Evolutionary conservation across 2,329 filamentous ascomycete species (phyloP), one percentile per base, ranked within the genome.

Genomic region (Neofusicoccum parvum): DNA sequence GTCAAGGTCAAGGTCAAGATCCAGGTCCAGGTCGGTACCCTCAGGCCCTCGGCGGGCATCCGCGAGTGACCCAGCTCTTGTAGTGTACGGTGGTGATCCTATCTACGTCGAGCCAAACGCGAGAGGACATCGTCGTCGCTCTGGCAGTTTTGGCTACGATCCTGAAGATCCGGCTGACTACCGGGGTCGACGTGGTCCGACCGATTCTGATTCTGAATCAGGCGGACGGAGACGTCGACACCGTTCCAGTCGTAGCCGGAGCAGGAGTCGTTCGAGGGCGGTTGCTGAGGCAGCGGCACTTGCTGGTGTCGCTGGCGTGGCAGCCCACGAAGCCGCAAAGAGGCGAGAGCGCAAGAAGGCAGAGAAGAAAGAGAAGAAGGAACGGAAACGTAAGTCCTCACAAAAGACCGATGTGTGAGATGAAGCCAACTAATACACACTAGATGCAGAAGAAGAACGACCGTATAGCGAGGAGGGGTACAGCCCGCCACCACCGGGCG

Each of bases 21-120:
- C 76, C 69, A 80, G 82, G 69, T 84, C 82, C 71, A 78, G 76
- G 75, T 79, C 76, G 71, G 75, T 77, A 73, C 75, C 72, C 68
- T 81, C 80, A 65, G 75, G 80, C 81, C 70, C 80, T 72, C 73
- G 77, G 75, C 74, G 75, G 67, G 73, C 76, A 69, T 78, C 82
- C 71, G 75, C 78, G 68, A 80, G 79, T 77, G 79, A 83, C 72
- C 78, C 79, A 72, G 82, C 80, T 67, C 76, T 89, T 75, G 87
- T 89, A 77, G 87, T 88, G 74, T 89, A 90, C 74, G 87, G 87
- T 69, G 82, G 84, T 72, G 84, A 86, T 72, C 87, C 87, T 7
- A 85, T 89, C 64, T 83, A 86, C 70, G 83, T 85, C 70, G 85
- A 85, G 67, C 70, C 78, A 32, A 79, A 78, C 62, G 78, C 82